Percentiles rank a stretch among this genome's conserved stretches.
phyloP scores from a whole-genome alignment of 106 monocot genomes.

The Dioscorea dumetorum region DNA sequence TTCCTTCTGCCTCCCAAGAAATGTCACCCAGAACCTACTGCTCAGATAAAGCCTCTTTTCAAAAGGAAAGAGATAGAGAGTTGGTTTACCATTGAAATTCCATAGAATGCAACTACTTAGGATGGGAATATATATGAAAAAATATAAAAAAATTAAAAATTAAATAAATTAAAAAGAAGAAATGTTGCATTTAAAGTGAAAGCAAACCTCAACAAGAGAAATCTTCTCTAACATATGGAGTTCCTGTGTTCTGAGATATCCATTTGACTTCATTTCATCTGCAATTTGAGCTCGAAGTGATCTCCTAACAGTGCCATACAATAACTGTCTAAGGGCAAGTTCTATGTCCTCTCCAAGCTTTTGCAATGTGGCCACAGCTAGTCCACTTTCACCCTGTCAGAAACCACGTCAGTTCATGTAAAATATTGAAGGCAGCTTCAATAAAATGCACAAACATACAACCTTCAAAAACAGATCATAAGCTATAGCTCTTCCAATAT shows the following conservation, averaged over 20 bases:
- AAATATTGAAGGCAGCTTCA: slow-evolving; percentile 8
- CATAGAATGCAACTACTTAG: not conserved
- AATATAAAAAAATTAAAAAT: not conserved
- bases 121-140: not conserved
- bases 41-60: slow-evolving; percentile 72
- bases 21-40: slow-evolving; percentile 67
- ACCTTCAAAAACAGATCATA: slow-evolving; percentile 96
- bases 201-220: slow-evolving; percentile 81
- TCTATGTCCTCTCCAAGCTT: slow-evolving; percentile 91
- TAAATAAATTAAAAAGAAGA: not conserved
- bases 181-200: not conserved
- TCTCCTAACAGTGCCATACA: slow-evolving; percentile 82
- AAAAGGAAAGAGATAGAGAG: slow-evolving; percentile 1
- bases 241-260: slow-evolving; percentile 57
- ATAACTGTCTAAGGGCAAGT: slow-evolving; percentile 57
- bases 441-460: not conserved
- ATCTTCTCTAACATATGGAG: slow-evolving; percentile 55
- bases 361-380: slow-evolving; percentile 68
- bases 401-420: slow-evolving; percentile 8
- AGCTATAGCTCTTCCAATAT: slow-evolving; percentile 71
- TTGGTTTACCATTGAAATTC: slow-evolving; percentile 9
- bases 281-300: slow-evolving; percentile 61
- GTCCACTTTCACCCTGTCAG: slow-evolving; percentile 76
- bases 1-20: slow-evolving; percentile 37
- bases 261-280: slow-evolving; percentile 63